Evolutionary conservation across 805 yeast genomes (phyloP).

Genomic region (Metschnikowia sp.): DNA sequence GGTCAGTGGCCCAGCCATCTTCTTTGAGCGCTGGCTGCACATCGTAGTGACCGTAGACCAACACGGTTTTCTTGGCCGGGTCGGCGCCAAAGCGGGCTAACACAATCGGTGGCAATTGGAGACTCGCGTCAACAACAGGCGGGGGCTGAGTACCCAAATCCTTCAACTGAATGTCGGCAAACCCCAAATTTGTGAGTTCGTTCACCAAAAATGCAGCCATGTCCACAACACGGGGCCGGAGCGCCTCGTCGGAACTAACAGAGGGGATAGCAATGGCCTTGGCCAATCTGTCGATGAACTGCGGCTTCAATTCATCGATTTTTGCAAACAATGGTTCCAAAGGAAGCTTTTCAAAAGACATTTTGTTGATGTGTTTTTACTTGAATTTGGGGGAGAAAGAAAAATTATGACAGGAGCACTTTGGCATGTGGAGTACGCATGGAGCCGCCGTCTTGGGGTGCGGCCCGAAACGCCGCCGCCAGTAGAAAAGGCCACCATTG

Average conservation of each 20-base stretch:
- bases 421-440: not conserved
- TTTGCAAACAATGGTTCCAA: constrained; percentile 51
- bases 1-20: constrained; percentile 96
- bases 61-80: constrained; percentile 78
- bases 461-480: not conserved
- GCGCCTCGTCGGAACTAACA: constrained; percentile 84
- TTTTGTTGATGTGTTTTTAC: constrained; percentile 9
- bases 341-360: constrained; percentile 40
- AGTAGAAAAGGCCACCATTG: not conserved
- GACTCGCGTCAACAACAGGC: constrained; percentile 64
- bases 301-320: constrained; percentile 72
- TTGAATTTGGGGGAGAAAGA: not conserved
- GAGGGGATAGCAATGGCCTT: constrained; percentile 94
- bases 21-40: constrained; percentile 93
- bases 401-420: not conserved
- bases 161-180: constrained; percentile 74
- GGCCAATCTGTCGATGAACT: constrained; percentile 66
- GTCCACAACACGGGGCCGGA: constrained; percentile 84
- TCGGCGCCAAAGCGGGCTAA: constrained; percentile 83
- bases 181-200: constrained; percentile 72
- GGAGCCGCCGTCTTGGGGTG: constrained; percentile 1
- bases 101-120: constrained; percentile 92
- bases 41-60: constrained; percentile 96
- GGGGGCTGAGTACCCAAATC: constrained; percentile 89
- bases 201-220: constrained; percentile 80